Percentiles rank a stretch among this genome's conserved stretches.
Evolutionary conservation across 148 eudicot species (phyloP).

Genomic region (Heliosperma pusillum): DNA sequence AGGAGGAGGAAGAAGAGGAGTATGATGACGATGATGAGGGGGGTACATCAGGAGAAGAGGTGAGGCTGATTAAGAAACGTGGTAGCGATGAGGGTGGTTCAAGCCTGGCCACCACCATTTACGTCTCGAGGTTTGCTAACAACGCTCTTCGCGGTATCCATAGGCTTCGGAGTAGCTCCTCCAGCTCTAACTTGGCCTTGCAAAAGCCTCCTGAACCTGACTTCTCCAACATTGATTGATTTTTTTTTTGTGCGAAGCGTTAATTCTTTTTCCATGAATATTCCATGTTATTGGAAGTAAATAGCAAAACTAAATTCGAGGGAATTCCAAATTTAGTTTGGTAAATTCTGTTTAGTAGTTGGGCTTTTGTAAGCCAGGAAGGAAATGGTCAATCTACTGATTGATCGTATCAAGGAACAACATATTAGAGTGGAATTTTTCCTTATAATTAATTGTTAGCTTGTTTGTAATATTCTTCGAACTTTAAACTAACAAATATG

Average conservation of each 20-base stretch:
- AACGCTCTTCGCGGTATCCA: constrained; percentile 86
- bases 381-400: too few species aligned
- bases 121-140: constrained; percentile 72
- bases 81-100: constrained; percentile 34
- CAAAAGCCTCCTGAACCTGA: constrained; percentile 97
- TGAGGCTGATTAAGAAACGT: constrained; percentile 20
- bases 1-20: constrained; percentile 43
- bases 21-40: neutral
- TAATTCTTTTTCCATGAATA: neutral
- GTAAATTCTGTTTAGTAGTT: too few species aligned
- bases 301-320: neutral
- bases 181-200: constrained; percentile 48
- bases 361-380: too few species aligned
- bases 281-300: neutral
- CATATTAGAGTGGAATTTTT: too few species aligned
- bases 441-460: too few species aligned
- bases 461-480: too few species aligned
- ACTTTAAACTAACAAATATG: too few species aligned
- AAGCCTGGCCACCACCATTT: constrained; percentile 64
- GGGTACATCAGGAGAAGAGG: constrained; percentile 10
- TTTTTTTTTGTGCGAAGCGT: neutral
- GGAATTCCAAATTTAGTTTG: neutral
- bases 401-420: too few species aligned
- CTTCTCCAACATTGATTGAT: constrained; percentile 42
- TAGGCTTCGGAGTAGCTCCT: constrained; percentile 48